Evolutionary conservation across 768 basidiomycete genomes (phyloP).

Genomic region (Agaricus subrufescens): DNA sequence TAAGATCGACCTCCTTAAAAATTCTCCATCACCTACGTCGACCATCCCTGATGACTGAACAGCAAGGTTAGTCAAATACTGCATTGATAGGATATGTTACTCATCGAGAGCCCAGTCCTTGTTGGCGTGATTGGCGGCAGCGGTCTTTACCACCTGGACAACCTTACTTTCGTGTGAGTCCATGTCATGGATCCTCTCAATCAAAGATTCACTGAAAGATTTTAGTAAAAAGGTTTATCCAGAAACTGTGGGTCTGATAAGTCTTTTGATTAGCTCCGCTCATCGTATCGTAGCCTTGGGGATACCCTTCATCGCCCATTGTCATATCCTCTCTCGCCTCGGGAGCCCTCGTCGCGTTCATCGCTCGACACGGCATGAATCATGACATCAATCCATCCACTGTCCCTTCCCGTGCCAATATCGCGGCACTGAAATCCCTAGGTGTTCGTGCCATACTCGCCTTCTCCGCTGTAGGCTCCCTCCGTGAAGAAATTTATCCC

Average conservation of each 20-base stretch:
- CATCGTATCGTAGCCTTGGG: conserved; percentile 71
- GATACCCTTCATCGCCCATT: conserved; percentile 85
- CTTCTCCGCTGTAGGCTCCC: conserved; percentile 93
- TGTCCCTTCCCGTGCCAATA: conserved; percentile 88
- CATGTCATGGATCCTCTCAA: not conserved
- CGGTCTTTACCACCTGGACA: conserved; percentile 90
- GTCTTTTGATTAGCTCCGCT: not conserved
- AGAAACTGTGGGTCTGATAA: conserved; percentile 56
- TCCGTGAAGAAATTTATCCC: conserved; percentile 89
- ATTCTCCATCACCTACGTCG: too few species aligned
- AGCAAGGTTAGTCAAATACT: not conserved
- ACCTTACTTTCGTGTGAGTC: conserved; percentile 80
- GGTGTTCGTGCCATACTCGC: conserved; percentile 88
- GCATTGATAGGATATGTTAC: not conserved
- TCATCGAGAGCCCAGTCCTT: conserved; percentile 43
- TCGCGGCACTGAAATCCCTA: conserved; percentile 89
- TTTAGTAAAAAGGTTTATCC: conserved; percentile 71
- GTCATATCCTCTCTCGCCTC: conserved; percentile 87
- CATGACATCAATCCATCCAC: conserved; percentile 77
- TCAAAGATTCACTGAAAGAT: not conserved
- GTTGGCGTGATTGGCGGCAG: conserved; percentile 91
- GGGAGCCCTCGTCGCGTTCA: conserved; percentile 78
- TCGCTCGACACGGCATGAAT: conserved; percentile 83
- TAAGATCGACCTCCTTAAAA: too few species aligned
- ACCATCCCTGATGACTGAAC: conserved; percentile 1